Evolutionary conservation across 2,329 filamentous ascomycete species (phyloP).

Genomic region (Aspergillus vadensis): DNA sequence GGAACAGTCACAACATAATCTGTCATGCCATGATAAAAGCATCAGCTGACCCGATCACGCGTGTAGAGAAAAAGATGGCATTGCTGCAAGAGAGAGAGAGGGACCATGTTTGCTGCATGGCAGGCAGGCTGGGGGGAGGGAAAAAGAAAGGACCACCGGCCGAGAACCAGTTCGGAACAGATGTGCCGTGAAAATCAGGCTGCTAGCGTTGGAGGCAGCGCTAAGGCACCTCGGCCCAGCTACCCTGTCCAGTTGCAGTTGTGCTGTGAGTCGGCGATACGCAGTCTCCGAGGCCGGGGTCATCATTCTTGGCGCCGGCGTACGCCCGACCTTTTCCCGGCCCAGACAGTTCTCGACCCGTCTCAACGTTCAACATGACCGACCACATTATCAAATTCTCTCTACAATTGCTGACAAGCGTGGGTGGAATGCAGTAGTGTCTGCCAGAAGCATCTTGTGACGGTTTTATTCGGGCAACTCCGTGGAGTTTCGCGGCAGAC

Average conservation of each 20-base stretch:
- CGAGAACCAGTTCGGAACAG: constrained; percentile 8
- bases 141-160: neutral
- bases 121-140: no score
- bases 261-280: neutral
- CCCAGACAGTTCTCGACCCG: neutral
- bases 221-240: neutral
- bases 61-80: neutral
- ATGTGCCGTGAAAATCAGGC: constrained; percentile 8
- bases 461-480: neutral
- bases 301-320: neutral
- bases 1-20: neutral
- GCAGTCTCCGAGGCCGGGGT: neutral
- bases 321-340: neutral
- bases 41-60: constrained; percentile 9
- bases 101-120: no score
- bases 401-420: neutral
- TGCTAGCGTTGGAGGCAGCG: neutral
- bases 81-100: neutral
- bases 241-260: neutral
- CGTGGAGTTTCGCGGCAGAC: neutral
- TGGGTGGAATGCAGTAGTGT: constrained; percentile 12
- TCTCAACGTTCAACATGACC: neutral
- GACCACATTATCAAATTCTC: constrained; percentile 1
- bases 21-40: constrained; percentile 3
- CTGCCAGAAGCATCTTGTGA: constrained; percentile 9